These are phyloP conservation scores for Mucor circinelloides DNA, from an alignment of 371 early-diverging fungal genomes.

Conservation along the genomic window DNA sequence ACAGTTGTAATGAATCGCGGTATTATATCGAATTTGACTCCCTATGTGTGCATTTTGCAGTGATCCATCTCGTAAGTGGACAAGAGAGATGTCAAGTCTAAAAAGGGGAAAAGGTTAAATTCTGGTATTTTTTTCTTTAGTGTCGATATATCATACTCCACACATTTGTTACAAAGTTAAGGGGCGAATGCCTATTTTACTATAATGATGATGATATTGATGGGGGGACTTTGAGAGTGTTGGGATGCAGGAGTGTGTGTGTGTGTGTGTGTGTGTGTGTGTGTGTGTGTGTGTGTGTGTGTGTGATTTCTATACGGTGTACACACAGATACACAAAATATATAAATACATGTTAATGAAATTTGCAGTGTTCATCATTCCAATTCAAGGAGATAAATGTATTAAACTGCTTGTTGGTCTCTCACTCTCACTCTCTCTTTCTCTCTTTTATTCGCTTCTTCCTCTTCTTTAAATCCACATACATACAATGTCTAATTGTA, in stretches of 20 bases:
- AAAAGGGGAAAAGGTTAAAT: slow-evolving; percentile 1
- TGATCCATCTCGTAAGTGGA: neutral
- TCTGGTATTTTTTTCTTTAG: neutral
- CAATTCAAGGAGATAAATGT: slow-evolving; percentile 4
- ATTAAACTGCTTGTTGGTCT: neutral
- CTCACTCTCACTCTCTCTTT: neutral
- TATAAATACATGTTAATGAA: neutral
- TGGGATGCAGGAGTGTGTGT: neutral
- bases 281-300: neutral
- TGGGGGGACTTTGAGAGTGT: neutral
- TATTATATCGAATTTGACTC: neutral
- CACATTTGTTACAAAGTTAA: slow-evolving; percentile 1
- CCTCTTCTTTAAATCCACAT: neutral
- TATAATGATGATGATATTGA: neutral
- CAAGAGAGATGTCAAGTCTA: neutral
- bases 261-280: neutral
- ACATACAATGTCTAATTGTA: slow-evolving; percentile 5
- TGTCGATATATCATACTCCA: neutral
- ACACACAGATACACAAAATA: neutral
- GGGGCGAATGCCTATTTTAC: neutral
- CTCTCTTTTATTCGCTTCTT: neutral
- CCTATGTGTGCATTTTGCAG: neutral
- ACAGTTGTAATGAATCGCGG: neutral
- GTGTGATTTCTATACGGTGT: neutral
- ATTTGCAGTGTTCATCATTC: neutral